phyloP scores from a whole-genome alignment of 495 filamentous ascomycete genomes.

The Penicillium paradoxum region DNA sequence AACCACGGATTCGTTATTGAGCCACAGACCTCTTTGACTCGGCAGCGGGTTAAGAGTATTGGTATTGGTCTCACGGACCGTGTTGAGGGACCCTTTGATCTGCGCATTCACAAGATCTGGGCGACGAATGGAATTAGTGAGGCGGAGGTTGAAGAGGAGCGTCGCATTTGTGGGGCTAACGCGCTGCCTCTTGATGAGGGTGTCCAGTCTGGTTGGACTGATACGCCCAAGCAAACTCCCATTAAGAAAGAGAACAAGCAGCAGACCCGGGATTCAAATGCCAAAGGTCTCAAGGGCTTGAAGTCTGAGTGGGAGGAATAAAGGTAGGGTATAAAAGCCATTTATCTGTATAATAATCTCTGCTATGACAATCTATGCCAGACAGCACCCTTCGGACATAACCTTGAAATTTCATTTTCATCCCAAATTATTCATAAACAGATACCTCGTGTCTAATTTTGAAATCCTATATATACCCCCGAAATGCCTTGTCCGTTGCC shows the following conservation, averaged over 20 bases:
- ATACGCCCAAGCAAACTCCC: neutral
- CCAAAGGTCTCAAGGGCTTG: slow-evolving; percentile 37
- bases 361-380: neutral
- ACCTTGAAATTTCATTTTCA: neutral
- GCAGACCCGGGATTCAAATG: slow-evolving; percentile 13
- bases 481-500: neutral
- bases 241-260: slow-evolving; percentile 3
- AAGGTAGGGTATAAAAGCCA: slow-evolving; percentile 2
- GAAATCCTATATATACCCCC: neutral
- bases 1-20: slow-evolving; percentile 87
- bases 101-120: slow-evolving; percentile 82
- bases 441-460: neutral
- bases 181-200: slow-evolving; percentile 42
- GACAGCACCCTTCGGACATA: neutral
- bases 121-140: slow-evolving; percentile 50
- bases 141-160: slow-evolving; percentile 37
- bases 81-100: slow-evolving; percentile 77
- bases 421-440: slow-evolving; percentile 1
- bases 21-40: slow-evolving; percentile 81
- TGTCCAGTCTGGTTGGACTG: slow-evolving; percentile 30
- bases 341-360: slow-evolving; percentile 12
- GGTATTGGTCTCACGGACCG: slow-evolving; percentile 88
- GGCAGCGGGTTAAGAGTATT: slow-evolving; percentile 75
- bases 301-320: slow-evolving; percentile 37
- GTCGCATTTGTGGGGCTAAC: slow-evolving; percentile 39